Evolutionary conservation across 805 yeast genomes (phyloP).

Genomic region (Lachancea sp.): DNA sequence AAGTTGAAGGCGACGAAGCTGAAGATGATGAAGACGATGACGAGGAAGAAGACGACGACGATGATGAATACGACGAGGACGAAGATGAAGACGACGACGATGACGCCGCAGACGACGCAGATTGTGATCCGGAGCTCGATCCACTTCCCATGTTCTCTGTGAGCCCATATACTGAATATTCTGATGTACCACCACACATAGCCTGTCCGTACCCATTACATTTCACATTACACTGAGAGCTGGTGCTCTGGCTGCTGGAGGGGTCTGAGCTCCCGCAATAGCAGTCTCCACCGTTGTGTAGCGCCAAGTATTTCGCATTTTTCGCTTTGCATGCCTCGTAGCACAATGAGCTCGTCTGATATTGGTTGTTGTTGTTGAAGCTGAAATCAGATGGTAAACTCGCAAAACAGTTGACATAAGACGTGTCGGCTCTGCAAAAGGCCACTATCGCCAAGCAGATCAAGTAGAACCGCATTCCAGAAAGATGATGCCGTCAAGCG

Average conservation of each 20-base stretch:
- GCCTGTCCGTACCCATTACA: conserved; percentile 58
- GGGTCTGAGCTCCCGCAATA: conserved; percentile 29
- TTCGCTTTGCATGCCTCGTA: conserved; percentile 14
- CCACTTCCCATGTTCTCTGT: conserved; percentile 12
- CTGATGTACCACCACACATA: conserved; percentile 54
- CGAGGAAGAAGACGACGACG: not conserved
- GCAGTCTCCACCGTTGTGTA: conserved; percentile 25
- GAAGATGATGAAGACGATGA: not conserved
- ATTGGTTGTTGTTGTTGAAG: conserved; percentile 18
- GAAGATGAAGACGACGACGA: not conserved
- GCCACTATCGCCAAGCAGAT: conserved; percentile 5
- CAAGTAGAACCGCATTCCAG: conserved; percentile 2
- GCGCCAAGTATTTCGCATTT: conserved; percentile 27
- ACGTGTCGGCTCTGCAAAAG: conserved; percentile 11
- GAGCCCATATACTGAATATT: conserved; percentile 42
- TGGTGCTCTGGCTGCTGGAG: conserved; percentile 10
- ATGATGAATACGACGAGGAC: not conserved
- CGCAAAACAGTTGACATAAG: conserved; percentile 24
- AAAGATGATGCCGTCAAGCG: not conserved
- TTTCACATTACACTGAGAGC: conserved; percentile 18
- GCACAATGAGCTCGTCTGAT: conserved; percentile 29
- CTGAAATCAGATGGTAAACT: conserved; percentile 28
- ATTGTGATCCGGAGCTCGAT: not conserved
- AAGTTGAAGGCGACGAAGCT: conserved; percentile 4
- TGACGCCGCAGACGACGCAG: conserved; percentile 4